phyloP scores from a whole-genome alignment of 108 stramenopile species.

The Conticribra guillardii region DNA sequence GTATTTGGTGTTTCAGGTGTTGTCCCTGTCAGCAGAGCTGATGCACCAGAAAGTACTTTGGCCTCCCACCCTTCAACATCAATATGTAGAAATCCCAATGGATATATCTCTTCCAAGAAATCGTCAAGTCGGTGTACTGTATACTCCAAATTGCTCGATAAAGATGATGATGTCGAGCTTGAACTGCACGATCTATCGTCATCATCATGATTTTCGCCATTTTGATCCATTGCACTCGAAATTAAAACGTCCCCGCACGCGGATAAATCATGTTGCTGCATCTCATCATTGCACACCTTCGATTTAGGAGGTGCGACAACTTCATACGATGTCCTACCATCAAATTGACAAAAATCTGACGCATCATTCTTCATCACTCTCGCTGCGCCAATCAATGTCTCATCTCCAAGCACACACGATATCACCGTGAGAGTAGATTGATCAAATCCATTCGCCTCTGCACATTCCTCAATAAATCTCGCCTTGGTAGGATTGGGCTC shows the following conservation, averaged over 20 bases:
- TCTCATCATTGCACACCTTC: too few relatives aligned
- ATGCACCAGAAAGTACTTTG: slow-evolving; percentile 28
- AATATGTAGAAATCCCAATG: slow-evolving; percentile 40
- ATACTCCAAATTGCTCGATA: neutral
- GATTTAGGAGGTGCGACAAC: too few relatives aligned
- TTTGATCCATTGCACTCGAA: neutral
- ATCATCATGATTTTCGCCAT: neutral
- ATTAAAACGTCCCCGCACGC: neutral
- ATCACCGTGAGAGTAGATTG: slow-evolving; percentile 24
- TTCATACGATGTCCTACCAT: slow-evolving; percentile 36
- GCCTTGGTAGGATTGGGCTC: slow-evolving; percentile 36
- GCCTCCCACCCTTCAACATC: slow-evolving; percentile 54
- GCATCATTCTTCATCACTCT: slow-evolving; percentile 6
- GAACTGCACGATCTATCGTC: slow-evolving; percentile 12
- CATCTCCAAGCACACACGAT: slow-evolving; percentile 38
- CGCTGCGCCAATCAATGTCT: slow-evolving; percentile 21
- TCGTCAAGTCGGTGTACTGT: slow-evolving; percentile 35
- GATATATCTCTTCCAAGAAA: slow-evolving; percentile 32
- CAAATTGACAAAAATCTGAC: slow-evolving; percentile 21
- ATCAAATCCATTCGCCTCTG: slow-evolving; percentile 28
- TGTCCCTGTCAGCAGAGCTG: slow-evolving; percentile 7
- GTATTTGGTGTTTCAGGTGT: neutral
- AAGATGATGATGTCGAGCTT: slow-evolving; percentile 5
- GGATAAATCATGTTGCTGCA: slow-evolving; percentile 9
- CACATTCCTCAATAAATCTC: slow-evolving; percentile 28